A percentile compares a stretch with the other conserved stretches of the same genome.
These are phyloP conservation scores for Saccharomyces hybrid DNA, from an alignment of 1,139 yeast species.

Conservation along the genomic window DNA sequence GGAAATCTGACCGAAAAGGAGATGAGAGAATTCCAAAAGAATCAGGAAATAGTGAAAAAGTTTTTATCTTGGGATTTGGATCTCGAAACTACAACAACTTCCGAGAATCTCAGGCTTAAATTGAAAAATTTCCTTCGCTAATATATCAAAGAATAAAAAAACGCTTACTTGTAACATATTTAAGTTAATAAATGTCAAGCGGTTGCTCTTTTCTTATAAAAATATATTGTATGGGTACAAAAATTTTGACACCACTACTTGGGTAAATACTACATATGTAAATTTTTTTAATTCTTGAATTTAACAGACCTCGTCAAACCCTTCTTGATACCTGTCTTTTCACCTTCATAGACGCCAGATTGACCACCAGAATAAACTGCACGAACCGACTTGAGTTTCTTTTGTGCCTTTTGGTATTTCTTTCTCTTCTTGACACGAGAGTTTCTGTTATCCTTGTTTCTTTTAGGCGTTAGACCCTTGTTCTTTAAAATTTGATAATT, in stretches of 20 bases:
- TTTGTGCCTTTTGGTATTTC: slow-evolving; percentile 91
- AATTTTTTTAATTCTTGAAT: slow-evolving; percentile 35
- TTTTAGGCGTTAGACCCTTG: slow-evolving; percentile 88
- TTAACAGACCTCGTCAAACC: slow-evolving; percentile 80
- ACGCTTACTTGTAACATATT: not conserved
- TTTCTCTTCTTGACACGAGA: slow-evolving; percentile 97
- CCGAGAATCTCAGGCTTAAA: slow-evolving; percentile 9
- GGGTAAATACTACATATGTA: not conserved
- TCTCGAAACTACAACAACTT: slow-evolving; percentile 8
- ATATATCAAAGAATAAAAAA: not conserved
- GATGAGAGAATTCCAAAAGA: slow-evolving; percentile 12
- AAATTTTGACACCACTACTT: not conserved
- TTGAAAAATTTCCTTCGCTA: slow-evolving; percentile 3
- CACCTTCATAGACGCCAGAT: slow-evolving; percentile 86
- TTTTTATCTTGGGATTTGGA: slow-evolving; percentile 32
- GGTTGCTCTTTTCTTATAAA: not conserved
- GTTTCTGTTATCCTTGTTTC: slow-evolving; percentile 90
- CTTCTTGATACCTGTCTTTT: slow-evolving; percentile 95
- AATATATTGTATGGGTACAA: not conserved
- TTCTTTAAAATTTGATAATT: slow-evolving; percentile 90
- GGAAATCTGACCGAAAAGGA: slow-evolving; percentile 17
- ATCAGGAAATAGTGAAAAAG: slow-evolving; percentile 26
- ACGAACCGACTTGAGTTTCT: slow-evolving; percentile 85
- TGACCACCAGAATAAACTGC: slow-evolving; percentile 71
- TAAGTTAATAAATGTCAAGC: not conserved